A percentile compares a stretch with the other conserved stretches of the same genome.
These are phyloP conservation scores for Oryza coarctata DNA, from an alignment of 176 grass and related monocot genomes.

Conservation along the genomic window DNA sequence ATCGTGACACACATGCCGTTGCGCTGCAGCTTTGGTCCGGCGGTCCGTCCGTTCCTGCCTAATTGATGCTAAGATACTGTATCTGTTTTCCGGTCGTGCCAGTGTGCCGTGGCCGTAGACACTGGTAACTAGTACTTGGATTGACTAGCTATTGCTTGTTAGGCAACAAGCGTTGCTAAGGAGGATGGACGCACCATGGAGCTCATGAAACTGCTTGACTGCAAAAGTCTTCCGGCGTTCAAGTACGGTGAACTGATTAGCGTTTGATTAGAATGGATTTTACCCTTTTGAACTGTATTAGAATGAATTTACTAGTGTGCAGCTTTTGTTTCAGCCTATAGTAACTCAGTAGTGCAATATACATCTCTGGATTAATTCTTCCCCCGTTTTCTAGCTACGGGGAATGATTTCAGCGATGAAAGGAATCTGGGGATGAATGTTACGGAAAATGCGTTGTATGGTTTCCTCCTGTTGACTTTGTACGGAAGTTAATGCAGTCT, in stretches of 20 bases:
- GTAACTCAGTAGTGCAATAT: background rate
- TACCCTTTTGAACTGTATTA: background rate
- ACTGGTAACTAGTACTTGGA: background rate
- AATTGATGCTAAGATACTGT: conserved; percentile 18
- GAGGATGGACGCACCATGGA: background rate
- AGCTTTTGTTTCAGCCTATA: background rate
- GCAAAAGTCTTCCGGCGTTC: background rate
- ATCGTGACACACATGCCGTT: conserved; percentile 18
- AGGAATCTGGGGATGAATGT: too few species aligned
- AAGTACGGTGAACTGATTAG: background rate
- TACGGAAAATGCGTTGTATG: background rate
- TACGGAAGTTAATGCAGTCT: background rate
- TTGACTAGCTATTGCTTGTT: background rate
- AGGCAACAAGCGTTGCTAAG: background rate
- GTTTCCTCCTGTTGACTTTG: background rate
- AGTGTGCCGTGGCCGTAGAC: background rate
- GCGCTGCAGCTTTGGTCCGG: background rate
- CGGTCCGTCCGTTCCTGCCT: conserved; percentile 16
- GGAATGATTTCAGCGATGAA: too few species aligned
- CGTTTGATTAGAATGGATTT: background rate
- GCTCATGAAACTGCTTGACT: background rate
- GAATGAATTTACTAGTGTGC: background rate
- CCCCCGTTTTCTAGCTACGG: too few species aligned
- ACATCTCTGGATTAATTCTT: too few species aligned
- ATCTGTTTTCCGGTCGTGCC: background rate